A percentile compares a stretch with the other conserved stretches of the same genome.
phyloP scores from a whole-genome alignment of 768 basidiomycete species.

The Lactifluus pinguis region DNA sequence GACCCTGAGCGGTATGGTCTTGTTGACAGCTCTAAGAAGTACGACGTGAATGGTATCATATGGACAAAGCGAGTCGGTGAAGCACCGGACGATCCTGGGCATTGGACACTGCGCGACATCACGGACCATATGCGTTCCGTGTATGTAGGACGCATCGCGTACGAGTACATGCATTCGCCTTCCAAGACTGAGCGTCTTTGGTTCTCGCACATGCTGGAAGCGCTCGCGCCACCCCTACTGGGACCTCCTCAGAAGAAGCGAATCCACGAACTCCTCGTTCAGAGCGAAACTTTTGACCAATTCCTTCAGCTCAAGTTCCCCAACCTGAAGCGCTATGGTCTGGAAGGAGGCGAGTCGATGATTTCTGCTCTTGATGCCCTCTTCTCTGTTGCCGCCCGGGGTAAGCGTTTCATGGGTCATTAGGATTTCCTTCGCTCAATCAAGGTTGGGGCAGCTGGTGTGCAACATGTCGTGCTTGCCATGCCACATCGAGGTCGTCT shows the following conservation, averaged over 20 bases:
- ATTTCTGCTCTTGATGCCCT: slow-evolving; percentile 75
- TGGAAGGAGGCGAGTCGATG: slow-evolving; percentile 94
- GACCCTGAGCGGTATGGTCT: slow-evolving; percentile 73
- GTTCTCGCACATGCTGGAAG: slow-evolving; percentile 84
- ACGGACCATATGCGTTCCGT: slow-evolving; percentile 56
- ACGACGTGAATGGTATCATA: slow-evolving; percentile 73
- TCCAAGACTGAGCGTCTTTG: slow-evolving; percentile 79
- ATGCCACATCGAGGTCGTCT: slow-evolving; percentile 88
- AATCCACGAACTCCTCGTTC: slow-evolving; percentile 59
- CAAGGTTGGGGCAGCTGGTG: slow-evolving; percentile 36
- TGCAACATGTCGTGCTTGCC: slow-evolving; percentile 64
- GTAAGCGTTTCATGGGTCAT: slow-evolving; percentile 26
- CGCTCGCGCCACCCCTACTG: slow-evolving; percentile 32
- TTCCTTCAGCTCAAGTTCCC: slow-evolving; percentile 87
- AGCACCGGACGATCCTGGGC: slow-evolving; percentile 27
- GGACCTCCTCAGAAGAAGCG: slow-evolving; percentile 36
- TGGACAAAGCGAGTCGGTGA: slow-evolving; percentile 51
- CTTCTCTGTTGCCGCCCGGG: slow-evolving; percentile 55
- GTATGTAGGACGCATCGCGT: slow-evolving; percentile 81
- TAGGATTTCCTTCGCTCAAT: not conserved
- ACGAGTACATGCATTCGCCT: slow-evolving; percentile 89
- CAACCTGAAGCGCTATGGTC: slow-evolving; percentile 76
- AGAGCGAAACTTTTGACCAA: slow-evolving; percentile 75
- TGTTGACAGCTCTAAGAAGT: slow-evolving; percentile 39
- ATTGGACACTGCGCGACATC: slow-evolving; percentile 67